Percentiles rank a stretch among this genome's conserved stretches.
Conservation (phyloP, 352 stramenopile genomes). For the Stephanocyclus meneghinianus region DNA sequence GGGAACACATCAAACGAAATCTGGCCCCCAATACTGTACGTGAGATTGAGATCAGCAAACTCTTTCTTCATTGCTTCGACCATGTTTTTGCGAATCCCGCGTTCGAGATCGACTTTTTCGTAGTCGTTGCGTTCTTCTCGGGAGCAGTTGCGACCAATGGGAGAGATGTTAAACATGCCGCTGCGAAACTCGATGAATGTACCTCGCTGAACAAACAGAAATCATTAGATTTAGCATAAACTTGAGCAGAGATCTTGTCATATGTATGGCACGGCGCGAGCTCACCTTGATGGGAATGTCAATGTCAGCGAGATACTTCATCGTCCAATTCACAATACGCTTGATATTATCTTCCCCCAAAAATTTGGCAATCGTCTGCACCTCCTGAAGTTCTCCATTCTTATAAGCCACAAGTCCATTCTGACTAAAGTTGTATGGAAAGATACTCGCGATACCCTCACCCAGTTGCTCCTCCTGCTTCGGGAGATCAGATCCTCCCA, state of each 20-base stretch:
- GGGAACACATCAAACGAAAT: slow-evolving; percentile 99
- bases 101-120: slow-evolving; percentile 93
- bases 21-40: slow-evolving; percentile 97
- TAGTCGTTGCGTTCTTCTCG: slow-evolving; percentile 97
- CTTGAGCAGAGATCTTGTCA: background rate
- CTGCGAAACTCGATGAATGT: slow-evolving; percentile 99
- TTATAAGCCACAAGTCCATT: slow-evolving; percentile 98
- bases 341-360: slow-evolving; percentile 97
- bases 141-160: slow-evolving; percentile 97
- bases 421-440: slow-evolving; percentile 99
- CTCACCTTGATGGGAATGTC: slow-evolving; percentile 96
- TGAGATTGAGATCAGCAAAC: slow-evolving; percentile 91
- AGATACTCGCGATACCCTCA: slow-evolving; percentile 88
- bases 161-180: slow-evolving; percentile 99
- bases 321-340: slow-evolving; percentile 93
- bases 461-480: slow-evolving; percentile 99
- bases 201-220: slow-evolving; percentile 78
- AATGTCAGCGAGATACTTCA: slow-evolving; percentile 88
- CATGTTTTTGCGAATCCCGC: slow-evolving; percentile 91
- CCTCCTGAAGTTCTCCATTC: slow-evolving; percentile 88
- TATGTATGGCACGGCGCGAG: too few species aligned
- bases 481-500: slow-evolving; percentile 95
- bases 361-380: slow-evolving; percentile 91
- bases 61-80: slow-evolving; percentile 93
- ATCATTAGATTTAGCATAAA: background rate